Evolutionary conservation across 805 yeast genomes (phyloP), one percentile per base, ranked within the genome.

Genomic region (Maudiozyma pseudohumilis): DNA sequence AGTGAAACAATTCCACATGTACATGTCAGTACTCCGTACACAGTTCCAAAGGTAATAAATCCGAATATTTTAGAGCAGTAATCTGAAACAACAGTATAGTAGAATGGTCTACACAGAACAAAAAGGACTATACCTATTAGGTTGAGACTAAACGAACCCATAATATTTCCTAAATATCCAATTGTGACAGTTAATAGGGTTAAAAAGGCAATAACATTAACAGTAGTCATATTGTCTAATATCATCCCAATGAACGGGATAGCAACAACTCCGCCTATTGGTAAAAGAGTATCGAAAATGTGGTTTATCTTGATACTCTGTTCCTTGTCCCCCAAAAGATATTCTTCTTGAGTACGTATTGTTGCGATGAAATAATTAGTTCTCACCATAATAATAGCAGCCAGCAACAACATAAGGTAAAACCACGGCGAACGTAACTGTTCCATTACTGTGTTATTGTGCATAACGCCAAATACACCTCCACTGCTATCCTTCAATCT

Each of bases 311-410:
- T 48, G 19, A 68, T 55, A 1, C 94, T 94, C 3, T 50, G 45
- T 3, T 65, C 56, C 7, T 62, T 63, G 46, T 66, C 65, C 10
- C 72, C 74, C 38, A 86, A 67, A 43, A 87, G 69, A 53, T 66
- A 89, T 19, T 69, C 70, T 65, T 86, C 94, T 63, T 88, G 96
- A 0, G 94, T 65, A 51, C 77, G 74, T 25, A 88, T 66, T 2
- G 96, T 85, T 7, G 96, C 96, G 38, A 88, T 92, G 60, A 86
- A 89, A 59, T 84, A 89, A 64, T 88, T 88, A 48, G 88, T 80
- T 56, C 96, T 69, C 31, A 89, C 69, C 96, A 88, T 88, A 59
- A 86, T 94, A 40, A 88, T 71, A 3, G 88, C 73, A 5, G 95
- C 82, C 58, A 87, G 84, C 2, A 74, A 53, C 19, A 84, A 73